Evolutionary conservation across 305 asterid species (phyloP), one percentile per base, ranked within the genome.

Genomic region (Fraxinus platypoda): DNA sequence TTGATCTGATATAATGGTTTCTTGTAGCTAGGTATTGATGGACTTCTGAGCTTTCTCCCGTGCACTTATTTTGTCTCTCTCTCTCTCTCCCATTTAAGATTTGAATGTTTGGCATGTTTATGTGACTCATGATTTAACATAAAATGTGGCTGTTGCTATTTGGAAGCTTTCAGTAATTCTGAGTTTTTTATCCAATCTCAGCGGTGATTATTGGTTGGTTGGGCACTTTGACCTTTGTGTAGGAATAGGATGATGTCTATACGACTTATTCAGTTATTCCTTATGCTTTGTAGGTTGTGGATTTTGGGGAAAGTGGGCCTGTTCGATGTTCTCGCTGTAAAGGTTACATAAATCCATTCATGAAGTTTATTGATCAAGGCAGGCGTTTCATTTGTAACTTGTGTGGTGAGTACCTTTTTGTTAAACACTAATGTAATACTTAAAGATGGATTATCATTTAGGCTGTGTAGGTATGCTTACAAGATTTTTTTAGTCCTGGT

Each of bases 281-380:
- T 30, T 17, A 76, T 73, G 76, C 76, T 78, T 25, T 77, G 38
- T 76, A 94, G 98, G 93, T 94, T 83, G 98, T 96, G 87, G 99
- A 96, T 89, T 94, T 94, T 85, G 98, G 98, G 74, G 99, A 93
- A 85, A 87, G 90, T 89, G 99, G 99, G 62, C 99, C 98, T 75
- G 97, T 96, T 78, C 93, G 99, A 84, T 96, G 99, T 87, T 94
- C 97, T 64, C 98, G 97, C 34, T 96, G 98, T 92, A 93, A 96
- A 88, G 98, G 98, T 81, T 96, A 94, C 91, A 90, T 96, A 68
- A 96, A 96, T 86, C 99, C 98, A 73, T 94, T 94, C 78, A 90
- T 94, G 95, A 94, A 93, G 90, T 96, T 96, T 84, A 90, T 92
- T 70, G 98, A 96, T 86, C 98, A 94, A 85, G 99, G 99, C 78